Conservation (phyloP, 805 yeast species). For the Maudiozyma bulderi region DNA sequence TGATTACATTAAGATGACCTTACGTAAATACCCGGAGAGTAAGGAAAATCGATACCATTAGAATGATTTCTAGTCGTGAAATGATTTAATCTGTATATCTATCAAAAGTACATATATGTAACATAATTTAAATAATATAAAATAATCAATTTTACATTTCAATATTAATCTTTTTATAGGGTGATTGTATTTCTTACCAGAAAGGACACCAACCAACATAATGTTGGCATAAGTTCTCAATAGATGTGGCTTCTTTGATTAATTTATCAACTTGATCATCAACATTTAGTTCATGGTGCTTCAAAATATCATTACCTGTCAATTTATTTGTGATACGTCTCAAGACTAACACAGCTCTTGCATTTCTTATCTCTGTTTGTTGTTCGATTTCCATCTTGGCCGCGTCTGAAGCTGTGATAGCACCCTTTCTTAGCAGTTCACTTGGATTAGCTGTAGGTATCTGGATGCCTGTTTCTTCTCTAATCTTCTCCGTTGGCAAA, state of each 20-base stretch:
- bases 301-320: conserved; percentile 84
- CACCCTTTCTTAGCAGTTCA: conserved; percentile 59
- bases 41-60: background rate
- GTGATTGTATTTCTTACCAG: conserved; percentile 45
- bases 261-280: conserved; percentile 85
- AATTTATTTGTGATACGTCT: conserved; percentile 84
- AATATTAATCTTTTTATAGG: too few species aligned
- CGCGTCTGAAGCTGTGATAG: conserved; percentile 69
- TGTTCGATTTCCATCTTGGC: conserved; percentile 58
- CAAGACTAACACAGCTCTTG: conserved; percentile 82
- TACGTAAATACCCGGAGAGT: too few species aligned
- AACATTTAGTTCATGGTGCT: conserved; percentile 61
- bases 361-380: conserved; percentile 63
- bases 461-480: conserved; percentile 64
- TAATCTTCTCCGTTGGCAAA: conserved; percentile 69
- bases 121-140: too few species aligned
- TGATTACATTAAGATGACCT: background rate
- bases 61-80: background rate
- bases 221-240: conserved; percentile 90
- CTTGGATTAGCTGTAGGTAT: conserved; percentile 59
- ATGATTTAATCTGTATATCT: too few species aligned
- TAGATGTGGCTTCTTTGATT: conserved; percentile 91
- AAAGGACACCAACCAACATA: conserved; percentile 98
- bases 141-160: too few species aligned
- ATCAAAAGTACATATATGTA: too few species aligned